Base-by-base conservation (phyloP, 306 rosid genomes). In the Trifolium fragiferum region DNA sequence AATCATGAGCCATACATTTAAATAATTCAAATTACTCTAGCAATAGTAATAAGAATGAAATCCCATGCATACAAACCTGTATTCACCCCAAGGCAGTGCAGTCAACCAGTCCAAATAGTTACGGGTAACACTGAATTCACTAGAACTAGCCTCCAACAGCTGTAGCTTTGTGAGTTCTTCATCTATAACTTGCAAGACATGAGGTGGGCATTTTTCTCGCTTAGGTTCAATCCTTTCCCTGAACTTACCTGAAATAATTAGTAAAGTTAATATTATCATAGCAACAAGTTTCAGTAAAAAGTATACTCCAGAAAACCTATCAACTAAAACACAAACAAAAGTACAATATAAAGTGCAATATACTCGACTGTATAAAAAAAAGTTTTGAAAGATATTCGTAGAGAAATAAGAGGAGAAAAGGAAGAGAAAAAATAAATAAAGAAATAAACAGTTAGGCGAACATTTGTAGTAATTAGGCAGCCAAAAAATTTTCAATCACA, bases 81-180 rank as follows among this genome's bases (percentile, higher is more conserved):
- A 92, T 82, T 87, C 92, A 81, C 97, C 99, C 98, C 98, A 95
- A 47, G 99, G 98, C 55, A 95, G 90, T 67, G 89, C 94, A 57
- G 98, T 95, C 92, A 95, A 84, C 99, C 99, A 95, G 86, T 95
- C 99, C 82, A 95, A 84, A 82, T 95, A 95, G 84, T 95, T 95
- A 66, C 99, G 93, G 11, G 99, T 95, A 63, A 95, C 99, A 67
- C 92, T 92, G 86, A 95, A 95, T 84, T 94, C 98, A 80, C 99
- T 95, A 1, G 98, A 95, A 80, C 99, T 92, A 66, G 99, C 96
- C 85, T 95, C 99, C 83, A 95, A 82, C 19, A 95, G 87, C 82
- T 92, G 99, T 65, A 92, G 83, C 82, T 95, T 92, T 60, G 97
- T 81, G 44, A 92, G 98, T 82, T 95, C 99, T 89, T 95, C 99